These are phyloP conservation scores for Clohesyomyces aquaticus DNA, from an alignment of 495 filamentous ascomycete species.

Conservation along the genomic window DNA sequence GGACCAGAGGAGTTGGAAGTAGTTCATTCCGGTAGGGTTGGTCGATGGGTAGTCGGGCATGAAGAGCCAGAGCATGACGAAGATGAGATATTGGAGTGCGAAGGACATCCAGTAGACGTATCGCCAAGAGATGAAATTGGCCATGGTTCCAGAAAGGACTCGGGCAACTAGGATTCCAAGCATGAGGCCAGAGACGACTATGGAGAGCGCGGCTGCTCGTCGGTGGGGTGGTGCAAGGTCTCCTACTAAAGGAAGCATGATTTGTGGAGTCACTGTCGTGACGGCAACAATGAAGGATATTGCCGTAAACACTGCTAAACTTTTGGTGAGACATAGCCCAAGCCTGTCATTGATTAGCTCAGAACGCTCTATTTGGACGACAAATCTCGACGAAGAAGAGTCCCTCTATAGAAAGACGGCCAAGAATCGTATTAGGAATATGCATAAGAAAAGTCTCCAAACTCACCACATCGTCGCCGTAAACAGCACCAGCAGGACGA, in stretches of 20 bases:
- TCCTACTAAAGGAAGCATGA: conserved; percentile 82
- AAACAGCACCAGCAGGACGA: conserved; percentile 65
- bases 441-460: background rate
- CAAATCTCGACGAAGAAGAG: too few relatives aligned
- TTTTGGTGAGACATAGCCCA: conserved; percentile 69
- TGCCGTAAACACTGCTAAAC: conserved; percentile 65
- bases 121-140: conserved; percentile 72
- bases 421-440: conserved; percentile 3
- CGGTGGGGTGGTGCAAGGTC: conserved; percentile 74
- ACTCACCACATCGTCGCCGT: conserved; percentile 67
- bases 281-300: conserved; percentile 71
- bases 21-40: conserved; percentile 66
- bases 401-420: too few relatives aligned
- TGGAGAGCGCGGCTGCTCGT: conserved; percentile 67
- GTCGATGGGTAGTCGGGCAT: conserved; percentile 82
- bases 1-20: conserved; percentile 65
- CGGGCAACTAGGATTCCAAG: conserved; percentile 78
- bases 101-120: conserved; percentile 81
- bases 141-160: conserved; percentile 73
- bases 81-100: conserved; percentile 71
- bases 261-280: conserved; percentile 83
- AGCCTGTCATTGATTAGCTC: conserved; percentile 53
- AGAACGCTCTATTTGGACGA: background rate
- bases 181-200: conserved; percentile 77
- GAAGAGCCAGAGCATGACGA: conserved; percentile 66